Evolutionary conservation across 495 filamentous ascomycete genomes (phyloP).

Genomic region (Filosporella fistucella): DNA sequence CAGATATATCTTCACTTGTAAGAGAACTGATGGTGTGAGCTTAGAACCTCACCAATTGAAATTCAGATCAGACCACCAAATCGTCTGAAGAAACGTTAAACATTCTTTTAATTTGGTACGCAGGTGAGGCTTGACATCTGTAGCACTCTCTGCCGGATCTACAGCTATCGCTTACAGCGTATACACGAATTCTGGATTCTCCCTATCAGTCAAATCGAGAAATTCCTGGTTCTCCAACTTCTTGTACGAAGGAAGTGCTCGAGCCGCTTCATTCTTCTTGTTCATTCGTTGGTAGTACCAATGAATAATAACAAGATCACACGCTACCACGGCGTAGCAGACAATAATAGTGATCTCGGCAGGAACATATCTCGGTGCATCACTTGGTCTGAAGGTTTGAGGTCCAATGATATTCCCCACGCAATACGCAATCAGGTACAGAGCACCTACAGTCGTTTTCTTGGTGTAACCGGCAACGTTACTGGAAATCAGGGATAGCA

Average conservation of each 20-base stretch:
- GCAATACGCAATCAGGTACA: constrained; percentile 67
- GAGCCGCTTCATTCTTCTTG: constrained; percentile 48
- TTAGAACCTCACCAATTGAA: too few species aligned
- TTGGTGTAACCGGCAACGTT: constrained; percentile 74
- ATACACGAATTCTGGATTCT: constrained; percentile 26
- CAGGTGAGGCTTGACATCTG: too few species aligned
- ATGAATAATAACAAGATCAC: constrained; percentile 57
- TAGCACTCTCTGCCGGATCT: too few species aligned
- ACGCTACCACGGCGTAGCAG: constrained; percentile 52
- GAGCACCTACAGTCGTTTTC: constrained; percentile 56
- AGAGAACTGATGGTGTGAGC: too few species aligned
- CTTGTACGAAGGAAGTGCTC: constrained; percentile 51
- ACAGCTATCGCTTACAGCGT: constrained; percentile 12
- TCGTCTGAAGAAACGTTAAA: too few species aligned
- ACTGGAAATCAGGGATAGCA: constrained; percentile 28
- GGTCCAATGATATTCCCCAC: constrained; percentile 53
- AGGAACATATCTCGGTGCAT: constrained; percentile 55
- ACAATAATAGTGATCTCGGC: constrained; percentile 65
- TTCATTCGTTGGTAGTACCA: constrained; percentile 60
- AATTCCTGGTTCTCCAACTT: constrained; percentile 66
- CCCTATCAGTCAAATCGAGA: constrained; percentile 28
- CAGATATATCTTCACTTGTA: too few species aligned
- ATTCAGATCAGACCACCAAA: too few species aligned
- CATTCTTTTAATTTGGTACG: too few species aligned
- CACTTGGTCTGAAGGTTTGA: constrained; percentile 19